A percentile compares a stretch with the other conserved stretches of the same genome.
Conservation (phyloP, 805 yeast genomes). For the Candida ipomoeae region DNA sequence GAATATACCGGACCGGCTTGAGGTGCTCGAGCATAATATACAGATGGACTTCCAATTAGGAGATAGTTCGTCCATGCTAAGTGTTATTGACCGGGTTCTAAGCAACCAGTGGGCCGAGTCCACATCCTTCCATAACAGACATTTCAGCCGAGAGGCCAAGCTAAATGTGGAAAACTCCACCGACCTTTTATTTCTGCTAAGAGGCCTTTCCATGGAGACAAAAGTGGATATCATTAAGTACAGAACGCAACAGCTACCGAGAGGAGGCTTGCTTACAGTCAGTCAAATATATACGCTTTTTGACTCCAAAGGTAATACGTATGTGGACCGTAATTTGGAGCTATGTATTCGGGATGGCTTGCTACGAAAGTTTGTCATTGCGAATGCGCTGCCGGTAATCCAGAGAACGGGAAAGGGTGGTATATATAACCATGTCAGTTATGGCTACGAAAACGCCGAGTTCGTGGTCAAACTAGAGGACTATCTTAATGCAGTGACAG, state of each 20-base stretch:
- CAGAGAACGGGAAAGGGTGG: constrained; percentile 32
- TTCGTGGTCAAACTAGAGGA: constrained; percentile 26
- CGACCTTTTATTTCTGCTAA: constrained; percentile 30
- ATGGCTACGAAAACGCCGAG: constrained; percentile 42
- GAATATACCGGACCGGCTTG: constrained; percentile 11
- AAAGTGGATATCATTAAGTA: constrained; percentile 38
- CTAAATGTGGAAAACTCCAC: constrained; percentile 14
- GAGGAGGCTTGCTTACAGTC: constrained; percentile 34
- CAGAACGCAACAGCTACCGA: constrained; percentile 32
- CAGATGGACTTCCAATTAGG: constrained; percentile 37
- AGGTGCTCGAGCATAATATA: constrained; percentile 33
- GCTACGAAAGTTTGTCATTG: constrained; percentile 38
- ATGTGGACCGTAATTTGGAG: constrained; percentile 46
- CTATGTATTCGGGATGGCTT: constrained; percentile 31
- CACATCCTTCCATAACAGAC: constrained; percentile 24
- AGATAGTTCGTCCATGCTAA: constrained; percentile 24
- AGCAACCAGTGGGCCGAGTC: constrained; percentile 39
- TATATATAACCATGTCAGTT: constrained; percentile 23
- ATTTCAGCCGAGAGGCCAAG: constrained; percentile 15
- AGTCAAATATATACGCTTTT: constrained; percentile 49
- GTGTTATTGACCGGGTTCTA: constrained; percentile 31
- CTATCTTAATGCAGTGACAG: constrained; percentile 21
- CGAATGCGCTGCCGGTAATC: constrained; percentile 44
- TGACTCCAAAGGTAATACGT: constrained; percentile 42
- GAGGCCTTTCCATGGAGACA: constrained; percentile 29